A percentile compares a stretch with the other conserved stretches of the same genome.
Evolutionary conservation across 805 yeast genomes (phyloP).

Genomic region (Spathaspora passalidarum): DNA sequence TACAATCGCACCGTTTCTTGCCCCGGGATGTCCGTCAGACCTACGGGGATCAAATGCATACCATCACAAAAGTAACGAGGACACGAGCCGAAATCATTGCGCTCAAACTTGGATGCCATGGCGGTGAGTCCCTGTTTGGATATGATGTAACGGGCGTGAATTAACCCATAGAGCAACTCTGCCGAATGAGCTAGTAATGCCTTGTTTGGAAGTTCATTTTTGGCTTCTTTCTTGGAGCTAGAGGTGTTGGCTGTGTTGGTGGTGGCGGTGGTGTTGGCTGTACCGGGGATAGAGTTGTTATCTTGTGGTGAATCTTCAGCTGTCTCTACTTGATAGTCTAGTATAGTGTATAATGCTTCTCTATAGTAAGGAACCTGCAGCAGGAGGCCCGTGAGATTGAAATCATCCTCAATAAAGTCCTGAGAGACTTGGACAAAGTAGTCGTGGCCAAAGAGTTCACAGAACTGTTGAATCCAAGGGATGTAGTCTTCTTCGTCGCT

Average conservation of each 20-base stretch:
- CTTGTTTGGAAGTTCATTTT: slow-evolving; percentile 55
- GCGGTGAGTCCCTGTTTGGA: slow-evolving; percentile 86
- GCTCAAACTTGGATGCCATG: slow-evolving; percentile 92
- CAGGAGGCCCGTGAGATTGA: slow-evolving; percentile 86
- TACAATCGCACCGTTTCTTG: slow-evolving; percentile 87
- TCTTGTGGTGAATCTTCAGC: slow-evolving; percentile 31
- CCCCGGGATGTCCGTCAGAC: slow-evolving; percentile 87
- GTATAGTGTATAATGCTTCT: slow-evolving; percentile 85
- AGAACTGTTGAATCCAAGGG: slow-evolving; percentile 81
- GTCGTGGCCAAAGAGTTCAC: slow-evolving; percentile 79
- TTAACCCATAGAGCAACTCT: slow-evolving; percentile 86
- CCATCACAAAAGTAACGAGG: slow-evolving; percentile 89
- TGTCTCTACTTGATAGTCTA: slow-evolving; percentile 71
- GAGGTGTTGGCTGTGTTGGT: neutral
- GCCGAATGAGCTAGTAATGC: slow-evolving; percentile 86
- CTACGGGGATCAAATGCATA: slow-evolving; percentile 87
- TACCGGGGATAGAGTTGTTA: slow-evolving; percentile 1
- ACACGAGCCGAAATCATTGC: slow-evolving; percentile 86
- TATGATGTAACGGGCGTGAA: slow-evolving; percentile 87
- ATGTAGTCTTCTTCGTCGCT: slow-evolving; percentile 55
- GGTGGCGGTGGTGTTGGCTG: slow-evolving; percentile 1
- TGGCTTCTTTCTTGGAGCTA: slow-evolving; percentile 2
- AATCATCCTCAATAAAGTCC: slow-evolving; percentile 94
- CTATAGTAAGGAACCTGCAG: slow-evolving; percentile 85
- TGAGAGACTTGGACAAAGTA: slow-evolving; percentile 89